Conservation (phyloP, 2,329 filamentous ascomycete species). For the Xylariaceae sp. region DNA sequence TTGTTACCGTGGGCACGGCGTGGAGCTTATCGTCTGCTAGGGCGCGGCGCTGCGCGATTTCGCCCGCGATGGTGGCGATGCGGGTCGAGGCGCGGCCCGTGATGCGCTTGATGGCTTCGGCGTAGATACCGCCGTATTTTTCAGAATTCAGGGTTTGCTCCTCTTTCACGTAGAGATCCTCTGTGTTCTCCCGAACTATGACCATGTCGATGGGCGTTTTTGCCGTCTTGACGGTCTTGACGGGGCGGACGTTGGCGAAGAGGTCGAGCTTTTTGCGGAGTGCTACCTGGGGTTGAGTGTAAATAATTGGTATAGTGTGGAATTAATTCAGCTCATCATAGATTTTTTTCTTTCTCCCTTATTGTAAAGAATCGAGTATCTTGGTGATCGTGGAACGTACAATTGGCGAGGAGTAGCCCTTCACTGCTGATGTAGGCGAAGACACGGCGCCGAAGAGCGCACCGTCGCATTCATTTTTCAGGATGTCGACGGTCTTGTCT, state of each 20-base stretch:
- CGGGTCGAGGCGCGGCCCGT: conserved; percentile 77
- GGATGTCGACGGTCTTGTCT: conserved; percentile 82
- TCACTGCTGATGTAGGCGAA: conserved; percentile 83
- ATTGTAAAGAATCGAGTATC: not conserved
- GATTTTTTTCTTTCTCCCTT: too few relatives aligned
- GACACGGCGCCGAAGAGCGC: conserved; percentile 94
- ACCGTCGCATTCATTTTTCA: conserved; percentile 89
- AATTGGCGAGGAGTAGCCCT: conserved; percentile 94
- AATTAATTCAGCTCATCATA: too few relatives aligned
- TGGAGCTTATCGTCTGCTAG: conserved; percentile 73
- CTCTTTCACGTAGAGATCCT: conserved; percentile 97
- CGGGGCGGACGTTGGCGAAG: conserved; percentile 95
- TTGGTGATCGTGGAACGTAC: conserved; percentile 33
- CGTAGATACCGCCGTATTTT: conserved; percentile 71
- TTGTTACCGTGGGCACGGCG: conserved; percentile 73
- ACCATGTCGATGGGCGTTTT: conserved; percentile 82
- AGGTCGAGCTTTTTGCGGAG: conserved; percentile 92
- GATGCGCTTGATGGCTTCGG: conserved; percentile 97
- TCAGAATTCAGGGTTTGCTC: conserved; percentile 76
- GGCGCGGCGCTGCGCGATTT: conserved; percentile 85
- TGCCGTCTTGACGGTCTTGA: conserved; percentile 73
- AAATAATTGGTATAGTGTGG: not conserved
- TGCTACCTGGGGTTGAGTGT: conserved; percentile 48
- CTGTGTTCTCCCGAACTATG: conserved; percentile 97
- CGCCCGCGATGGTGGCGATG: conserved; percentile 89